Evolutionary conservation across 805 yeast species (phyloP), one percentile per base, ranked within the genome.

Genomic region (Candida bentonensis): DNA sequence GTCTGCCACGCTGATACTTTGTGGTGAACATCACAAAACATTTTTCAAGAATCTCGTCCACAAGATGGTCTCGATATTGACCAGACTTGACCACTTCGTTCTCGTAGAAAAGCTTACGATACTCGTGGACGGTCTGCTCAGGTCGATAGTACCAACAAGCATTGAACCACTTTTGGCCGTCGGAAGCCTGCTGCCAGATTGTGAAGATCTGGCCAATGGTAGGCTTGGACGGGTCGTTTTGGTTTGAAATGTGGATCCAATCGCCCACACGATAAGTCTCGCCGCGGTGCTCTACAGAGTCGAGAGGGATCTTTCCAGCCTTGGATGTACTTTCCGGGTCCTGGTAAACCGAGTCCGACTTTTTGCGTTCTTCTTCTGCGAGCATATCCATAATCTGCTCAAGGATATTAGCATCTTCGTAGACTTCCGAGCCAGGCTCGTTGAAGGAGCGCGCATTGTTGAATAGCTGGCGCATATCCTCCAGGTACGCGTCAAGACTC

Each of bases 81-180:
- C 96, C 96, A 1, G 96, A 82, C 63, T 92, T 92, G 62, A 89
- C 86, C 27, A 92, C 97, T 65, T 92, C 98, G 59, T 92, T 87
- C 53, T 81, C 86, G 64, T 83, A 85, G 61, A 92, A 92, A 45
- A 87, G 65, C 56, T 95, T 71, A 63, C 92, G 97, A 39, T 72
- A 81, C 53, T 94, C 74, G 62, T 92, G 98, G 40, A 92, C 94
- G 0, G 98, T 92, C 70, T 94, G 96, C 61, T 92, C 97, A 1
- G 98, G 96, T 53, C 97, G 77, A 57, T 85, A 82, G 63, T 89
- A 92, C 98, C 97, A 92, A 67, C 97, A 92, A 33, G 85, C 95
- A 59, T 92, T 89, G 57, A 88, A 74, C 78, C 88, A 88, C 48
- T 80, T 74, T 54, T 79, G 78, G 45, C 88, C 94, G 51, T 87